phyloP scores from a whole-genome alignment of 306 rosid genomes.

The Begonia fuchsioides region DNA sequence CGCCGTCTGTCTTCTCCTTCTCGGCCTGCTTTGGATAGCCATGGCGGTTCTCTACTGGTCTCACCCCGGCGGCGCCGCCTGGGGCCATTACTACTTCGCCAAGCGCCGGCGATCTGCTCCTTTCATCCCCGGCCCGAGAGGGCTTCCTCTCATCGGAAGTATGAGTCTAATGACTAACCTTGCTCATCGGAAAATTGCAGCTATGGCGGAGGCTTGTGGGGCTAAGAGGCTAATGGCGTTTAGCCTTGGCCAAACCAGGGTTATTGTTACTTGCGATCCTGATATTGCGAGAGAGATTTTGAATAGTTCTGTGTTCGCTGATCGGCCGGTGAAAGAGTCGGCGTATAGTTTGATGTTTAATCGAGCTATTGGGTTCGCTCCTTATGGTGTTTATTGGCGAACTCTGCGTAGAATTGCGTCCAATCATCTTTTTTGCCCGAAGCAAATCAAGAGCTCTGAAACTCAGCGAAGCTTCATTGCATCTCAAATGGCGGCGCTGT shows the following conservation, averaged over 20 bases:
- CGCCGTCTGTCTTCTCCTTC: slow-evolving; percentile 26
- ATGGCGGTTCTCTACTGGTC: slow-evolving; percentile 45
- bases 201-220: slow-evolving; percentile 32
- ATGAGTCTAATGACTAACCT: slow-evolving; percentile 49
- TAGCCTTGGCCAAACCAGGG: slow-evolving; percentile 59
- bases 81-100: slow-evolving; percentile 40
- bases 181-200: slow-evolving; percentile 55
- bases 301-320: slow-evolving; percentile 56
- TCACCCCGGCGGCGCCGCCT: slow-evolving; percentile 94
- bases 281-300: slow-evolving; percentile 70
- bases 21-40: slow-evolving; percentile 23
- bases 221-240: slow-evolving; percentile 90
- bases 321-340: slow-evolving; percentile 79
- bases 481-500: slow-evolving; percentile 21
- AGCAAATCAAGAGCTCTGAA: slow-evolving; percentile 65
- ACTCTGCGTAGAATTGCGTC: slow-evolving; percentile 64
- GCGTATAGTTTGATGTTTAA: slow-evolving; percentile 84
- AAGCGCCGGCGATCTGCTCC: background rate
- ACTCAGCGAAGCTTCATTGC: slow-evolving; percentile 39
- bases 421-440: slow-evolving; percentile 65
- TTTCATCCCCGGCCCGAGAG: slow-evolving; percentile 71
- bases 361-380: slow-evolving; percentile 86
- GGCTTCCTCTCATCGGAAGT: slow-evolving; percentile 69
- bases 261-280: slow-evolving; percentile 52
- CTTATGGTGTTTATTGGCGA: slow-evolving; percentile 78